Evolutionary conservation across 2,329 filamentous ascomycete genomes (phyloP), one percentile per base, ranked within the genome.

Genomic region (Xylariaceae sp.): DNA sequence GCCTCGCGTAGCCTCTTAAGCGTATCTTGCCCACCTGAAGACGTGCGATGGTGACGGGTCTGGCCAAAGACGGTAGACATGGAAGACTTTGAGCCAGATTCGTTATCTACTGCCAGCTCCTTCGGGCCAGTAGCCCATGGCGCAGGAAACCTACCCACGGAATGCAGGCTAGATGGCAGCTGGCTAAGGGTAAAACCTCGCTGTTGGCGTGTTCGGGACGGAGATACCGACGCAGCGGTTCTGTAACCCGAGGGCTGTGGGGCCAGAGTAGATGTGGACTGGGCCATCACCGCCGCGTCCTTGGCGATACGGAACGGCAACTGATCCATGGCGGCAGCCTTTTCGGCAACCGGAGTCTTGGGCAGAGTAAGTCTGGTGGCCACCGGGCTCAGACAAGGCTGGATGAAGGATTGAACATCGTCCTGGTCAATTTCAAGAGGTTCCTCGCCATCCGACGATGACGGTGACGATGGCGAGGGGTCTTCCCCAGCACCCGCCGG

Each of bases 321-420:
- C 49, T 71, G 70, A 26, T 80, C 75, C 72, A 84, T 72, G 0
- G 78, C 81, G 6, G 78, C 77, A 15, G 74, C 77, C 67, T 81
- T 84, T 65, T 85, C 82, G 26, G 75, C 73, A 3, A 80, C 80
- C 5, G 81, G 78, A 0, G 80, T 84, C 51, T 71, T 76, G 5
- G 75, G 70, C 3, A 79, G 77, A 12, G 80, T 79, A 37, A 84
- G 70, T 44, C 80, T 77, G 4, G 79, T 80, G 8, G 81, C 82
- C 19, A 73, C 72, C 6, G 75, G 74, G 64, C 80, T 84, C 58
- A 86, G 76, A 21, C 80, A 74, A 2, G 80, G 80, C 63, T 82
- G 81, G 47, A 86, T 74, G 43, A 84, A 75, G 7, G 80, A 81
- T 59, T 82, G 79, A 4, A 78, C 81, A 59, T 80, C 80, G 61